Evolutionary conservation across 2,329 filamentous ascomycete species (phyloP).

Genomic region (Arthrobotrys conoides): DNA sequence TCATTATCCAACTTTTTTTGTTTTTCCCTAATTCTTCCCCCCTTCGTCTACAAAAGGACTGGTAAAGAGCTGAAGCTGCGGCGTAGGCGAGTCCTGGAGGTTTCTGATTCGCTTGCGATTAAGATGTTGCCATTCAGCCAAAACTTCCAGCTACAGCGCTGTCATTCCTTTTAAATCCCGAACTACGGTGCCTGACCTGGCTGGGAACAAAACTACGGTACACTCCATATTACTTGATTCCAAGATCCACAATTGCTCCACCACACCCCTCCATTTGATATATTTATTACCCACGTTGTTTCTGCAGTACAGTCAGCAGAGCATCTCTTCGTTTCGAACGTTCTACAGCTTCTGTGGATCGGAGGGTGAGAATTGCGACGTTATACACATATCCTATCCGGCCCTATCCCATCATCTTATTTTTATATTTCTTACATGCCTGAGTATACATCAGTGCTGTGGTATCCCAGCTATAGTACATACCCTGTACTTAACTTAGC

Average conservation of each 20-base stretch:
- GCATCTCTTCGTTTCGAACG: slow-evolving; percentile 18
- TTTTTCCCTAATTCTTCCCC: neutral
- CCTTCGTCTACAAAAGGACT: slow-evolving; percentile 1
- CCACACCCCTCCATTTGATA: slow-evolving; percentile 8
- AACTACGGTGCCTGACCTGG: slow-evolving; percentile 7
- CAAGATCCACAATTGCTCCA: slow-evolving; percentile 17
- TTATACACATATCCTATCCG: slow-evolving; percentile 13
- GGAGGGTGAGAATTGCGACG: slow-evolving; percentile 24
- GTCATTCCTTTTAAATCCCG: slow-evolving; percentile 32
- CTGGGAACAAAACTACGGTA: slow-evolving; percentile 6
- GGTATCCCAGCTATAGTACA: neutral
- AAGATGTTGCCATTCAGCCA: slow-evolving; percentile 10
- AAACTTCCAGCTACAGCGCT: slow-evolving; percentile 3
- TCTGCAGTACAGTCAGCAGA: slow-evolving; percentile 47
- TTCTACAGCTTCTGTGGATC: slow-evolving; percentile 7
- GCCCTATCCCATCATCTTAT: neutral
- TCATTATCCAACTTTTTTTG: too few species aligned
- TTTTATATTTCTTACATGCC: neutral
- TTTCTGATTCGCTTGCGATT: slow-evolving; percentile 39
- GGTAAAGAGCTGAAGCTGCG: slow-evolving; percentile 15
- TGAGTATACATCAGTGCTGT: slow-evolving; percentile 4
- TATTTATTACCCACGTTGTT: slow-evolving; percentile 38
- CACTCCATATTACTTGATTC: slow-evolving; percentile 5
- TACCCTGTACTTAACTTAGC: neutral
- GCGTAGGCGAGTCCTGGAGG: slow-evolving; percentile 9